Evolutionary conservation across 2,329 filamentous ascomycete species (phyloP).

Genomic region (Cladosporium cucumerinum): DNA sequence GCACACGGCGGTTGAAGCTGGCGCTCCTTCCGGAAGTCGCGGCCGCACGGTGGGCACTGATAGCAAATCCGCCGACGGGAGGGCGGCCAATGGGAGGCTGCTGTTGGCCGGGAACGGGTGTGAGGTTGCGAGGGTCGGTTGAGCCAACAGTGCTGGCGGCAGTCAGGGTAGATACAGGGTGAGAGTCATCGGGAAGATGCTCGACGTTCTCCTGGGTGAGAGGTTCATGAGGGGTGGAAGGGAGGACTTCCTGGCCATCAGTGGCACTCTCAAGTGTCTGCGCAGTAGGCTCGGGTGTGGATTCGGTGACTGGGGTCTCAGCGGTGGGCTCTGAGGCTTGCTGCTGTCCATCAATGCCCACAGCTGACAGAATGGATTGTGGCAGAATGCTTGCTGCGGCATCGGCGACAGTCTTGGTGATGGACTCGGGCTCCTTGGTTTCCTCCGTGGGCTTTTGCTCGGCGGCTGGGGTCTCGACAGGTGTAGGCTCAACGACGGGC

Average conservation of each 20-base stretch:
- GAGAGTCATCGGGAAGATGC: constrained; percentile 77
- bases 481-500: constrained; percentile 2
- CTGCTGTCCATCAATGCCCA: not conserved
- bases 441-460: constrained; percentile 31
- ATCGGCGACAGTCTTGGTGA: not conserved
- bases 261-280: constrained; percentile 12
- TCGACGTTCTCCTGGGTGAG: constrained; percentile 91
- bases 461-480: constrained; percentile 18
- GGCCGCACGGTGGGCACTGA: constrained; percentile 79
- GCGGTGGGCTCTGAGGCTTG: constrained; percentile 21
- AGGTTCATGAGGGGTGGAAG: constrained; percentile 73
- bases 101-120: constrained; percentile 59
- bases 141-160: constrained; percentile 89
- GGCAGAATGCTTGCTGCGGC: not conserved
- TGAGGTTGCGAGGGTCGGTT: constrained; percentile 69
- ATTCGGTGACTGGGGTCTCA: constrained; percentile 19
- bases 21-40: constrained; percentile 62
- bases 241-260: constrained; percentile 21
- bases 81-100: constrained; percentile 59
- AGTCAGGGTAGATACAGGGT: constrained; percentile 73
- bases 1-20: constrained; percentile 78
- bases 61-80: constrained; percentile 68
- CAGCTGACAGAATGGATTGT: not conserved
- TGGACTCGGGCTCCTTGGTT: constrained; percentile 20
- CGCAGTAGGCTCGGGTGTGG: not conserved